Percentiles rank a stretch among this genome's conserved stretches.
phyloP scores from a whole-genome alignment of 108 stramenopile species.

The Cyclostephanos invisitatus region DNA sequence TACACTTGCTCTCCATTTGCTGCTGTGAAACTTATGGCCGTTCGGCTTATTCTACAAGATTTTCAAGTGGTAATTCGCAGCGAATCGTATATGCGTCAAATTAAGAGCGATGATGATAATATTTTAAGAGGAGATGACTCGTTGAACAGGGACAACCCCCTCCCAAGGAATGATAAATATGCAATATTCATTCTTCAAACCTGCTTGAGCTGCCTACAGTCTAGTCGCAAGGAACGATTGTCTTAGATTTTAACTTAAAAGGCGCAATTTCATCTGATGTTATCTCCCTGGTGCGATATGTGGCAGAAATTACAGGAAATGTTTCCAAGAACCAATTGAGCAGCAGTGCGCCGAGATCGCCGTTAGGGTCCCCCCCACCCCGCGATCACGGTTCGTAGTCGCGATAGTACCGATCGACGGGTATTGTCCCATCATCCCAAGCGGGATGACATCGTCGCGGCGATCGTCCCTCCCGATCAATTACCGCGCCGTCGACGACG shows the following conservation, averaged over 20 bases:
- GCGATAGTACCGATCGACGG: too few relatives aligned
- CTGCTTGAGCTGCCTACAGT: constrained; percentile 3
- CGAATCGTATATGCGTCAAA: constrained; percentile 1
- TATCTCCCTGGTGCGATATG: too few relatives aligned
- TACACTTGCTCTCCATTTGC: background rate
- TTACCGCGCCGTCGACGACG: too few relatives aligned
- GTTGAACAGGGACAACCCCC: background rate
- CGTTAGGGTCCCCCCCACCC: too few relatives aligned
- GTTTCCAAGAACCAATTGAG: too few relatives aligned
- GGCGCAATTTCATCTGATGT: constrained; percentile 2
- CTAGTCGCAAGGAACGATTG: background rate
- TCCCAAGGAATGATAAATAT: background rate
- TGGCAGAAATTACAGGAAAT: too few relatives aligned
- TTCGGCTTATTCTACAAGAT: background rate
- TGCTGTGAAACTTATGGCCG: constrained; percentile 2
- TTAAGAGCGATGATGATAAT: background rate
- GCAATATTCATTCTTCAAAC: constrained; percentile 1
- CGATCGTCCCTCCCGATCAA: too few relatives aligned
- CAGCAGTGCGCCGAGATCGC: too few relatives aligned
- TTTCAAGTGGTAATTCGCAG: background rate
- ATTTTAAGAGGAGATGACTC: background rate
- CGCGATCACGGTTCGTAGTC: too few relatives aligned
- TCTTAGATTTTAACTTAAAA: background rate
- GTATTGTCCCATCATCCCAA: too few relatives aligned
- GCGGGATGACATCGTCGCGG: too few relatives aligned